Base-by-base conservation (phyloP, 1,284 basidiomycete genomes). In the Phellopilus nigrolimitatus region DNA sequence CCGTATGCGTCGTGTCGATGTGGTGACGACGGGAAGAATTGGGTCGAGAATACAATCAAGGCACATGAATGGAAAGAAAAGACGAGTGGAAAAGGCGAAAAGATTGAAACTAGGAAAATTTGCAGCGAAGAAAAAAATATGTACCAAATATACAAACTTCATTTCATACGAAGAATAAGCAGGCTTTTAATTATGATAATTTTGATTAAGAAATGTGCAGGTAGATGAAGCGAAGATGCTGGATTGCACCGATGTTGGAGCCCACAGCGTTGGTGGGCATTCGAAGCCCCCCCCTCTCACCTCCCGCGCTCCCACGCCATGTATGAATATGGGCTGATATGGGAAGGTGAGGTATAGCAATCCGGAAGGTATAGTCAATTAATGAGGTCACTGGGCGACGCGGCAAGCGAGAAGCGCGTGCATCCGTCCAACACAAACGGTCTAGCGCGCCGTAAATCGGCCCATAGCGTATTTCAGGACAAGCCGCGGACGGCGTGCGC, bases 351-450 rank as follows among this genome's bases (percentile, higher is more conserved):
- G 34, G 34, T 13, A 22, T 24, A 25, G 12, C 10, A 28, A 15
- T 15, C 31, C 46, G 46, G 46, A 21, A 37, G 46, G 36, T 28
- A 30, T 48, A 48, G 34, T 48, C 46, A 37, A 24, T 38, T 48
- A 17, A 43, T 43, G 41, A 30, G 33, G 33, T 33, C 44, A 36
- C 30, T 28, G 44, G 36, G 5, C 36, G 31, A 38, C 44, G 19
- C 25, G 3, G 46, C 22, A 37, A 37, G 34, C n/a, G n/a, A n/a
- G 34, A n/a, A 17, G 10, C 34, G n/a, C n/a, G 13, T 15, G n/a
- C 34, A 37, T 17, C 34, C 34, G 19, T 10, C n/a, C n/a, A 13
- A 37, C 19, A 37, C n/a, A 37, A 15, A 37, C 34, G 34, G 34
- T 13, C n/a, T 37, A n/a, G 46, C 22, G 24, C 15, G 17, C 46